These are phyloP conservation scores for Pseudogymnoascus sp. DNA, from an alignment of 2,329 filamentous ascomycete species.

Conservation along the genomic window DNA sequence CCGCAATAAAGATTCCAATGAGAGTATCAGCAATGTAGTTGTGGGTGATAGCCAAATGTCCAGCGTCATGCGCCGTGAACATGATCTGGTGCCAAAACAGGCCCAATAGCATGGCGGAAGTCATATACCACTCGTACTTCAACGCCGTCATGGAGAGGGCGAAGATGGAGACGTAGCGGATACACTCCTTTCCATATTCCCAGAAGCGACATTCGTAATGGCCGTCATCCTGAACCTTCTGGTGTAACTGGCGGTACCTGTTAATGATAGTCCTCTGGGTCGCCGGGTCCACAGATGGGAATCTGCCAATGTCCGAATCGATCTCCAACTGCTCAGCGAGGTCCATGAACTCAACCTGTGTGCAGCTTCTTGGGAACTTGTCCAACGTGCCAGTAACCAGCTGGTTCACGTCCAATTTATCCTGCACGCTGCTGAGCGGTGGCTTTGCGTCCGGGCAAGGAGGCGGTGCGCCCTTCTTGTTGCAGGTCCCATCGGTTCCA, in stretches of 20 bases:
- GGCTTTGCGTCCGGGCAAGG: background rate
- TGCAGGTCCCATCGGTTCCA: background rate
- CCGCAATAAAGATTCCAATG: slow-evolving; percentile 53
- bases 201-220: slow-evolving; percentile 50
- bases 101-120: slow-evolving; percentile 50
- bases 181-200: slow-evolving; percentile 49
- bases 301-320: slow-evolving; percentile 30
- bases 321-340: slow-evolving; percentile 35
- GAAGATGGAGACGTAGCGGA: slow-evolving; percentile 47
- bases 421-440: background rate
- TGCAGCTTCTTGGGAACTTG: background rate
- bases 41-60: slow-evolving; percentile 53
- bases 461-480: background rate
- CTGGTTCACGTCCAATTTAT: background rate
- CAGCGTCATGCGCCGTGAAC: slow-evolving; percentile 59
- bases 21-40: slow-evolving; percentile 49
- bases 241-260: slow-evolving; percentile 49
- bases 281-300: slow-evolving; percentile 44
- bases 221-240: slow-evolving; percentile 44
- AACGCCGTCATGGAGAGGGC: slow-evolving; percentile 37
- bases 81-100: slow-evolving; percentile 62
- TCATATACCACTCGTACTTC: slow-evolving; percentile 44
- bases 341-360: background rate
- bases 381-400: slow-evolving; percentile 1
- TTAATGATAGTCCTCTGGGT: slow-evolving; percentile 46